Evolutionary conservation across 768 basidiomycete species (phyloP).

Genomic region (Suillus cothurnatus): DNA sequence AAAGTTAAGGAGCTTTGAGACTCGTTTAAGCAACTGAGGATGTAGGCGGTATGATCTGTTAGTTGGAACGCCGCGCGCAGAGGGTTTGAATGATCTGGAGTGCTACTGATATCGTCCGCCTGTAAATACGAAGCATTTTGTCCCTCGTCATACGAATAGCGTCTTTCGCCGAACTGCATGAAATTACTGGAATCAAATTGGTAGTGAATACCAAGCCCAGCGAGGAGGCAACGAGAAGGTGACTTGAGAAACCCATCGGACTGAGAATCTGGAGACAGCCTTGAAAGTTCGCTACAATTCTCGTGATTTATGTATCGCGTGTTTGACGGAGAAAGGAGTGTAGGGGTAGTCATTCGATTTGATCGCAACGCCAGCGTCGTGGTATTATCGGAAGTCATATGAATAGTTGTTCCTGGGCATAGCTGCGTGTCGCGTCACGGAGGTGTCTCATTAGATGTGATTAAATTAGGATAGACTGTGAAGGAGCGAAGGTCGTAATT

Average conservation of each 20-base stretch:
- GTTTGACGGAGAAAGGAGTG: conserved; percentile 31
- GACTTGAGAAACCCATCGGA: conserved; percentile 29
- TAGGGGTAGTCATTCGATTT: conserved; percentile 19
- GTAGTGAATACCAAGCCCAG: conserved; percentile 31
- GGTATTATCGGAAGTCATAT: conserved; percentile 15
- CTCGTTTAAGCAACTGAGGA: background rate
- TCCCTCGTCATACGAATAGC: background rate
- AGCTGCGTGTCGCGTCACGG: conserved; percentile 25
- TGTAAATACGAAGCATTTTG: background rate
- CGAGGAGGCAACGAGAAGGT: conserved; percentile 18
- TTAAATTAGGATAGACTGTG: conserved; percentile 11
- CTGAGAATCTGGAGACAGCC: conserved; percentile 24
- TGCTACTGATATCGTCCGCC: background rate
- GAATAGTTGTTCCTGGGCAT: conserved; percentile 14
- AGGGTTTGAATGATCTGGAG: background rate
- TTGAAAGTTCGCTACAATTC: background rate
- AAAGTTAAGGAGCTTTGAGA: background rate
- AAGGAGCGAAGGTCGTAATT: conserved; percentile 11
- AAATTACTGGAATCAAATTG: background rate
- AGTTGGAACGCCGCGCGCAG: background rate
- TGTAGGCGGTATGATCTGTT: background rate
- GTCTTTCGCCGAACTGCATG: background rate
- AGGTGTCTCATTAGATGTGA: conserved; percentile 26
- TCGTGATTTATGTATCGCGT: conserved; percentile 11
- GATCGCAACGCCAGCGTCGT: conserved; percentile 37